phyloP scores from a whole-genome alignment of 192 early-diverging fungal species.

The Phlyctochytrium bullatum region DNA sequence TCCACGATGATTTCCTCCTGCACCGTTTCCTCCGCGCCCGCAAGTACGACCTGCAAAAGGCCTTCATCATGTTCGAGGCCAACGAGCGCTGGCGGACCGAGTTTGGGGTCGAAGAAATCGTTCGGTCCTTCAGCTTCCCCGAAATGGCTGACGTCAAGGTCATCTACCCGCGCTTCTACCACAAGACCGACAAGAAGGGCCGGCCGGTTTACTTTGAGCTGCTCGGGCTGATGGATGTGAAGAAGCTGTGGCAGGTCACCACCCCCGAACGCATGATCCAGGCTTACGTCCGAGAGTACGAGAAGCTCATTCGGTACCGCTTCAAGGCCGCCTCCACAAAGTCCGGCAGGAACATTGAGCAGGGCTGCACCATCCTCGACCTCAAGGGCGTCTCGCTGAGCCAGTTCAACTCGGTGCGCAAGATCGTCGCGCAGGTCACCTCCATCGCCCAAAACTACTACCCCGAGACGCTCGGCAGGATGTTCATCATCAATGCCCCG shows the following conservation, averaged over 20 bases:
- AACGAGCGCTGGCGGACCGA: constrained; percentile 60
- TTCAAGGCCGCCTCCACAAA: constrained; percentile 69
- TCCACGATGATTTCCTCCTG: constrained; percentile 58
- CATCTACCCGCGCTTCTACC: constrained; percentile 70
- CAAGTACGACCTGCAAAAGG: constrained; percentile 58
- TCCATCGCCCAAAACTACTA: constrained; percentile 86
- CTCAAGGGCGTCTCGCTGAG: constrained; percentile 68
- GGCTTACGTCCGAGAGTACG: constrained; percentile 66
- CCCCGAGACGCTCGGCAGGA: constrained; percentile 78
- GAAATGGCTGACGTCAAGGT: constrained; percentile 54
- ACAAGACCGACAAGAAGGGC: constrained; percentile 81
- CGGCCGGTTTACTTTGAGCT: constrained; percentile 88
- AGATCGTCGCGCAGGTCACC: constrained; percentile 59
- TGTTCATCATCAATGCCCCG: constrained; percentile 84
- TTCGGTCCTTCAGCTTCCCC: constrained; percentile 51
- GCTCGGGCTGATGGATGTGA: constrained; percentile 60
- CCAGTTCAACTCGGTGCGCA: constrained; percentile 61
- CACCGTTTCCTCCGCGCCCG: constrained; percentile 67
- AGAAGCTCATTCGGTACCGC: constrained; percentile 60
- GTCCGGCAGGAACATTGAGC: constrained; percentile 59
- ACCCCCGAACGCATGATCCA: constrained; percentile 58
- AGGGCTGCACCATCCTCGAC: constrained; percentile 82
- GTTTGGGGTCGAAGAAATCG: constrained; percentile 50
- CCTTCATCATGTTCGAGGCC: constrained; percentile 62
- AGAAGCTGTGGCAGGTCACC: constrained; percentile 53